Conservation (phyloP, 352 stramenopile genomes). For the Globisporangium abappressorium region DNA sequence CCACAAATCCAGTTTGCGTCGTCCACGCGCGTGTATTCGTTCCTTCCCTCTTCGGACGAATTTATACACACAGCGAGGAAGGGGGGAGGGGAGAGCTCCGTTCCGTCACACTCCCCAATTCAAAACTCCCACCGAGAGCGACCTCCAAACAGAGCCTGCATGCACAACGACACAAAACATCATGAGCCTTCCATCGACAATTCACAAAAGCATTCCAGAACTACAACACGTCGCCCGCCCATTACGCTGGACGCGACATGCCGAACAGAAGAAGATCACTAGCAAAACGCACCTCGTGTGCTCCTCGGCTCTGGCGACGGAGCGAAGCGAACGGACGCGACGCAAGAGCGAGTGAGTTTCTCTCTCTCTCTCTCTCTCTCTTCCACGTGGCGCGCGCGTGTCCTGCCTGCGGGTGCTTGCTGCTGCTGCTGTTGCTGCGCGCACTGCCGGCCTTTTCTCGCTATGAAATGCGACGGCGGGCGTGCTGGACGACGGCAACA, state of each 20-base stretch:
- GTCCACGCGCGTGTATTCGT: neutral
- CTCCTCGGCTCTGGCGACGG: neutral
- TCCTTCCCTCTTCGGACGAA: constrained; percentile 7
- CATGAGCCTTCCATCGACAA: neutral
- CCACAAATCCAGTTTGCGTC: neutral
- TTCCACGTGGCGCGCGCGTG: neutral
- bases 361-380: constrained; percentile 1
- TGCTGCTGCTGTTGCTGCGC: constrained; percentile 1
- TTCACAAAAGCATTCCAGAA: neutral
- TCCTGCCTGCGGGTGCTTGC: neutral
- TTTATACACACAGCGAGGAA: constrained; percentile 1
- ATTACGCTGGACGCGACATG: neutral
- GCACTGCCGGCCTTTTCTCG: constrained; percentile 15
- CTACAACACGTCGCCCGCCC: neutral
- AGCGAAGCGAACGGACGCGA: neutral
- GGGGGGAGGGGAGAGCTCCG: neutral
- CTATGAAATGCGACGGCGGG: constrained; percentile 3
- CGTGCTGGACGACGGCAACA: constrained; percentile 2
- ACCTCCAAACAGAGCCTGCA: constrained; percentile 1
- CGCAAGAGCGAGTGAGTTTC: neutral
- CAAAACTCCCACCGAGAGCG: neutral
- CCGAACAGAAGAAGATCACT: neutral
- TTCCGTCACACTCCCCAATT: constrained; percentile 1
- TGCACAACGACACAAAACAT: neutral
- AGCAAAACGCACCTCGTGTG: neutral